Conservation (phyloP, 176 grass and related monocot species). For the Bothriochloa decipiens region DNA sequence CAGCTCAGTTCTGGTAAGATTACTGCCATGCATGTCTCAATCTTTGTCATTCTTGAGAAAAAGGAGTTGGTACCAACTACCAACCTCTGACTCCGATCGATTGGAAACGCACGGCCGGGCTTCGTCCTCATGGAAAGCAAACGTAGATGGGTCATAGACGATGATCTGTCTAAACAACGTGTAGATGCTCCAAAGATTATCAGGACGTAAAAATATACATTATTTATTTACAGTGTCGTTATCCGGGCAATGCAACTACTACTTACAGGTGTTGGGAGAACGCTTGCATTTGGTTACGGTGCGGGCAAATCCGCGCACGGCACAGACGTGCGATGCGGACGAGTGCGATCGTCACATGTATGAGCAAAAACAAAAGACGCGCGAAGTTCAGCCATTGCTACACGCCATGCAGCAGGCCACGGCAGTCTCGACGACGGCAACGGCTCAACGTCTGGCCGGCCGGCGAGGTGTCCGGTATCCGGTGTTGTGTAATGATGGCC, state of each 20-base stretch:
- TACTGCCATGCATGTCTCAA: not conserved
- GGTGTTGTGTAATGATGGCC: not conserved
- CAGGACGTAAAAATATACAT: not conserved
- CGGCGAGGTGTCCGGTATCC: conserved; percentile 26
- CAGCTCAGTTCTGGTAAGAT: conserved; percentile 26
- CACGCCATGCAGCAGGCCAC: conserved; percentile 18
- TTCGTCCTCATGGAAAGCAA: conserved; percentile 3
- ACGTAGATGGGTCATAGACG: not conserved
- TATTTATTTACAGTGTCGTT: not conserved
- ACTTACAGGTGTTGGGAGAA: not conserved
- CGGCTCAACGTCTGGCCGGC: not conserved
- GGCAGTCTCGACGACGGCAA: not conserved
- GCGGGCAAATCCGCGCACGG: no score
- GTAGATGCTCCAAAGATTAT: not conserved
- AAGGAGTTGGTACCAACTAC: conserved; percentile 21
- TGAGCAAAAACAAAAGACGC: not conserved
- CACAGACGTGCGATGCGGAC: no score
- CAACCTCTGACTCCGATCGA: conserved; percentile 19
- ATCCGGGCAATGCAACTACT: not conserved
- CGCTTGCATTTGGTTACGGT: not conserved
- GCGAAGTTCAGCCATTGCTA: conserved; percentile 2
- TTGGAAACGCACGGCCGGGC: not conserved
- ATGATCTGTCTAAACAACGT: not conserved
- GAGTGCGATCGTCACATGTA: not conserved
- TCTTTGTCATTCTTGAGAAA: conserved; percentile 15